Evolutionary conservation across 129 eudicot genomes (phyloP).

Genomic region (Ambrosia trifida): DNA sequence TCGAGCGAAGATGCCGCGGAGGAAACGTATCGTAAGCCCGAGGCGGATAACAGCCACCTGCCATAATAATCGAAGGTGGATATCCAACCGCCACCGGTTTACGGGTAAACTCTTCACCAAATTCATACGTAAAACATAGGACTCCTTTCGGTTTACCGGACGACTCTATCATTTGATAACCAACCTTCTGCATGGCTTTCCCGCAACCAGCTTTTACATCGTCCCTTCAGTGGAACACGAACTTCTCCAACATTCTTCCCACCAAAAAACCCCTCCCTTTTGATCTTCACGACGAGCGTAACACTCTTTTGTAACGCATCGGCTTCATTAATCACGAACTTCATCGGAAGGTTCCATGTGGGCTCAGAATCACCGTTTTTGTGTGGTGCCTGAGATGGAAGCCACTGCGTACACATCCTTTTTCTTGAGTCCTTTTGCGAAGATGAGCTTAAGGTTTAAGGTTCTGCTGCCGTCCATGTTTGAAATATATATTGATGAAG

Average conservation of each 20-base stretch:
- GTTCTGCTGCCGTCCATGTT: slow-evolving; percentile 17
- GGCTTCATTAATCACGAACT: slow-evolving; percentile 46
- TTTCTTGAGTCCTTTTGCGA: slow-evolving; percentile 1
- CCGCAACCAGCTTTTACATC: not conserved
- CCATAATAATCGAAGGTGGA: no score
- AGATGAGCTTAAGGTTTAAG: slow-evolving; percentile 33
- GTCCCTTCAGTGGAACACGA: slow-evolving; percentile 44
- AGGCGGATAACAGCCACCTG: no score
- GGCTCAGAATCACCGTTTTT: slow-evolving; percentile 46
- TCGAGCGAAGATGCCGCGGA: no score
- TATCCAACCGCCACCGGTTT: not conserved
- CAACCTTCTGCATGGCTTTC: slow-evolving; percentile 22
- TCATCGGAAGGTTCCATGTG: slow-evolving; percentile 54
- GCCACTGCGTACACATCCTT: slow-evolving; percentile 57
- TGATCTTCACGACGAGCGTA: slow-evolving; percentile 38
- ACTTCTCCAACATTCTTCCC: slow-evolving; percentile 53
- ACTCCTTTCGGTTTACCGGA: slow-evolving; percentile 48
- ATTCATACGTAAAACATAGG: slow-evolving; percentile 41
- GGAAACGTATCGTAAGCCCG: no score
- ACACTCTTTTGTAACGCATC: slow-evolving; percentile 33
- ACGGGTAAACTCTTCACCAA: slow-evolving; percentile 27
- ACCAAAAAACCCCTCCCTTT: slow-evolving; percentile 38
- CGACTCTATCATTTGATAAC: slow-evolving; percentile 50
- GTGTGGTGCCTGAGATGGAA: slow-evolving; percentile 45
- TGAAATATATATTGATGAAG: not conserved